Percentiles rank a stretch among this genome's conserved stretches.
Evolutionary conservation across 108 stramenopile genomes (phyloP).

Genomic region (Heterococcus sp.): DNA sequence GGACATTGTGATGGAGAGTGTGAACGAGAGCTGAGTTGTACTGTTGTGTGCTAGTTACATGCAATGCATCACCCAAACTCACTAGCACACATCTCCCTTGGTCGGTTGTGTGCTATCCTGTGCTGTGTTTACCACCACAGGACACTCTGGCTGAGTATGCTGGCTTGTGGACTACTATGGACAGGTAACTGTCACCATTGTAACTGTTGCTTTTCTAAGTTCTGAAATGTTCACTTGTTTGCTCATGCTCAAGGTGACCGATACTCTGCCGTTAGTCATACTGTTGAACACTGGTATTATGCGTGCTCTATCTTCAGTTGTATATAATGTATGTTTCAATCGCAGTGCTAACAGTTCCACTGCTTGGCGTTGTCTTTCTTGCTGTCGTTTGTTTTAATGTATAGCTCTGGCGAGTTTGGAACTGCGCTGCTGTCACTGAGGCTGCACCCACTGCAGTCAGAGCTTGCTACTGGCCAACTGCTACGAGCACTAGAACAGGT

Average conservation of each 20-base stretch:
- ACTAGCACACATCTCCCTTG: no score
- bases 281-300: not conserved
- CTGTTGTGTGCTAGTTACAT: no score
- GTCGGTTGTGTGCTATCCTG: no score
- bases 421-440: slow-evolving; percentile 34
- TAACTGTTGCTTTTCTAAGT: not conserved
- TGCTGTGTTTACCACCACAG: no score
- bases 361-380: no score
- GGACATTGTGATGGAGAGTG: no score
- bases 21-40: no score
- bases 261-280: not conserved
- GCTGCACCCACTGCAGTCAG: slow-evolving; percentile 40
- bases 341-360: no score
- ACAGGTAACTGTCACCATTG: not conserved
- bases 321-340: not conserved
- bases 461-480: slow-evolving; percentile 18
- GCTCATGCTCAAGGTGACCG: not conserved
- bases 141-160: not conserved
- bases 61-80: no score
- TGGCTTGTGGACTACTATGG: not conserved
- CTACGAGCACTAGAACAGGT: slow-evolving; percentile 21
- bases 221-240: not conserved
- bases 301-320: not conserved
- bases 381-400: slow-evolving; percentile 25
- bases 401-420: slow-evolving; percentile 34